Conservation (phyloP, 2,329 filamentous ascomycete species). For the Aureobasidium sp. region DNA sequence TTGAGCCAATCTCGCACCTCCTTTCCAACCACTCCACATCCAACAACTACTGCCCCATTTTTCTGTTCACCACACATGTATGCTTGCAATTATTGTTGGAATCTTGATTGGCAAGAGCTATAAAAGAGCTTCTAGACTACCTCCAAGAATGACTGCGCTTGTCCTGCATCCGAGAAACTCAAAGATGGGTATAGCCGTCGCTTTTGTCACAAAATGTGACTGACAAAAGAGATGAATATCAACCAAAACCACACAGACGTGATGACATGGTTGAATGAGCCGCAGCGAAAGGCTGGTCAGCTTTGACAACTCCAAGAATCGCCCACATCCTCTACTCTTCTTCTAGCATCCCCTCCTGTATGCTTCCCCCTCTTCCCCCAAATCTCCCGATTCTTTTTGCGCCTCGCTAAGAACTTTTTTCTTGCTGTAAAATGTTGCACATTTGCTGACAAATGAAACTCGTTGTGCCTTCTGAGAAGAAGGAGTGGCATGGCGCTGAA, state of each 20-base stretch:
- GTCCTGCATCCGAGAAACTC: not conserved
- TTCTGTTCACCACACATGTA: too few relatives aligned
- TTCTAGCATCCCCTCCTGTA: not conserved
- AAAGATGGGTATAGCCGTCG: conserved; percentile 8
- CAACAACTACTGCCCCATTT: not conserved
- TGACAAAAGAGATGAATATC: conserved; percentile 1
- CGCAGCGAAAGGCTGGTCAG: not conserved
- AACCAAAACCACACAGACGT: not conserved
- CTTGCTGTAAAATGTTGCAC: not conserved
- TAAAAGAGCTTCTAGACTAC: not conserved
- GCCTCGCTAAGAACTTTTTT: not conserved
- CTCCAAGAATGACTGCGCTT: conserved; percentile 13
- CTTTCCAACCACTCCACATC: not conserved
- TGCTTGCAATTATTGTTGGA: not conserved
- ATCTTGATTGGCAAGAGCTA: not conserved
- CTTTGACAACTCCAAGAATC: not conserved
- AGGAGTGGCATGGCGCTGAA: conserved; percentile 2
- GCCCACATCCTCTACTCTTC: not conserved
- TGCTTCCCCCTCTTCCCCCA: not conserved
- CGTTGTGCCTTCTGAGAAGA: not conserved
- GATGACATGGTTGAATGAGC: not conserved
- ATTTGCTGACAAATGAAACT: conserved; percentile 8
- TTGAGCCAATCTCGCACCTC: not conserved
- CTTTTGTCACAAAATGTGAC: not conserved
- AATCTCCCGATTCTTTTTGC: not conserved